Percentiles rank a stretch among this genome's conserved stretches.
These are phyloP conservation scores for Rhizopus delemar DNA, from an alignment of 371 early-diverging fungal genomes.

Conservation along the genomic window DNA sequence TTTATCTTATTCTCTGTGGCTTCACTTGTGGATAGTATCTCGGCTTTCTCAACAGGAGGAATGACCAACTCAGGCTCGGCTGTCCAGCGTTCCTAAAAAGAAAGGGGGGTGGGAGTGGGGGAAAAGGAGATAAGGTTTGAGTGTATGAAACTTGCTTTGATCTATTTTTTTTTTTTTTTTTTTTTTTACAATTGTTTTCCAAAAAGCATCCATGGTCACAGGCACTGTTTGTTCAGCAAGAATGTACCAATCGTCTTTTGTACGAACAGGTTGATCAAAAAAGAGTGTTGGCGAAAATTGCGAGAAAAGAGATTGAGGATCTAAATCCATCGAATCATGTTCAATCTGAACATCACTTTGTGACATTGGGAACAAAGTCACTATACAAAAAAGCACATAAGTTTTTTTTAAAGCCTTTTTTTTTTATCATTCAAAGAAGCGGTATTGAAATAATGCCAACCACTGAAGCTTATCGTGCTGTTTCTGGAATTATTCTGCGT, in stretches of 20 bases:
- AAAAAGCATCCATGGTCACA: conserved; percentile 30
- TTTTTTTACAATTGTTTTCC: conserved; percentile 43
- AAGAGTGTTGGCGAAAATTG: conserved; percentile 35
- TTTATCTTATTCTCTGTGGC: conserved; percentile 3
- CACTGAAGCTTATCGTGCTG: conserved; percentile 20
- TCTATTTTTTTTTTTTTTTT: neutral
- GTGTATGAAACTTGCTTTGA: neutral
- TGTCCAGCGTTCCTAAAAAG: conserved; percentile 65
- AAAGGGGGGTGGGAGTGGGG: no score
- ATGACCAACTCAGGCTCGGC: conserved; percentile 65
- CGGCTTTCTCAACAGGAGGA: conserved; percentile 67
- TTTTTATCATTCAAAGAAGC: neutral
- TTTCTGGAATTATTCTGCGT: conserved; percentile 20
- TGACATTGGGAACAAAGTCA: conserved; percentile 11
- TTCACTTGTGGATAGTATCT: conserved; percentile 36
- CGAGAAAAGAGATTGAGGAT: conserved; percentile 34
- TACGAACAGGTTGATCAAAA: conserved; percentile 27
- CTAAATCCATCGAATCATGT: conserved; percentile 4
- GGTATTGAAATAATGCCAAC: neutral
- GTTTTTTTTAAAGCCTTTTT: neutral
- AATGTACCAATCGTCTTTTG: conserved; percentile 25
- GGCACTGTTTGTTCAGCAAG: conserved; percentile 43
- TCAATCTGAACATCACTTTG: neutral
- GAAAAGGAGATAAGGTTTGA: no score
- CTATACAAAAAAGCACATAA: neutral